Evolutionary conservation across 192 early-diverging fungal species (phyloP).

Genomic region (Chytriomyces sp.): DNA sequence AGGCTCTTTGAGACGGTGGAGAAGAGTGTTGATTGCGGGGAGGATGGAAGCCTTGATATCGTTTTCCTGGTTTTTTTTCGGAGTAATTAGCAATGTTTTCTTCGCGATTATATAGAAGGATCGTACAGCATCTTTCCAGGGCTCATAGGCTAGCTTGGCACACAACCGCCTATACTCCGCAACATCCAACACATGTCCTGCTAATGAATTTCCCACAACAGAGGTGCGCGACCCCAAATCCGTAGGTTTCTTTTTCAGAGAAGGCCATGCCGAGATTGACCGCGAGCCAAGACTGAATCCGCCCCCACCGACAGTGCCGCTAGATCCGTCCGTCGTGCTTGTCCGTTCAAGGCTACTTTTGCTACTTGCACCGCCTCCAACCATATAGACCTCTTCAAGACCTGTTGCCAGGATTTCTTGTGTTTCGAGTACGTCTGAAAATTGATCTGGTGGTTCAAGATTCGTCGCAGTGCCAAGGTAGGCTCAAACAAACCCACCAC

Average conservation of each 20-base stretch:
- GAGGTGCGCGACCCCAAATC: conserved; percentile 4
- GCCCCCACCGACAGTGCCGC: no score
- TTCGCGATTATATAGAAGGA: neutral
- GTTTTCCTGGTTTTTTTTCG: conserved; percentile 9
- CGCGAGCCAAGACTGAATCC: conserved; percentile 7
- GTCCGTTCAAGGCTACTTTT: neutral
- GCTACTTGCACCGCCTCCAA: conserved; percentile 10
- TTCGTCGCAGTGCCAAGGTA: neutral
- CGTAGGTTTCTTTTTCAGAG: neutral
- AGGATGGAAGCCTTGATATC: conserved; percentile 30
- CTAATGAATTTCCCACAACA: neutral
- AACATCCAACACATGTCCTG: conserved; percentile 2
- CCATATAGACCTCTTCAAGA: conserved; percentile 62
- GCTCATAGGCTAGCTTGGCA: conserved; percentile 20
- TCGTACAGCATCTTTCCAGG: conserved; percentile 26
- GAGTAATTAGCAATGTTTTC: neutral
- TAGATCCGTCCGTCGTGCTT: neutral
- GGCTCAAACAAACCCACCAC: neutral
- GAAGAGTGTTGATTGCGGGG: conserved; percentile 35
- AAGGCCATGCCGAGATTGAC: neutral
- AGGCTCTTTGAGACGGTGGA: conserved; percentile 58
- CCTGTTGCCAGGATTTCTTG: conserved; percentile 52
- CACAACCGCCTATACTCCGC: conserved; percentile 25
- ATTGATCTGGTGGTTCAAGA: neutral
- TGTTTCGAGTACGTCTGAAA: conserved; percentile 54